phyloP scores from a whole-genome alignment of 805 yeast species.

The Wickerhamomyces hampshirensis region DNA sequence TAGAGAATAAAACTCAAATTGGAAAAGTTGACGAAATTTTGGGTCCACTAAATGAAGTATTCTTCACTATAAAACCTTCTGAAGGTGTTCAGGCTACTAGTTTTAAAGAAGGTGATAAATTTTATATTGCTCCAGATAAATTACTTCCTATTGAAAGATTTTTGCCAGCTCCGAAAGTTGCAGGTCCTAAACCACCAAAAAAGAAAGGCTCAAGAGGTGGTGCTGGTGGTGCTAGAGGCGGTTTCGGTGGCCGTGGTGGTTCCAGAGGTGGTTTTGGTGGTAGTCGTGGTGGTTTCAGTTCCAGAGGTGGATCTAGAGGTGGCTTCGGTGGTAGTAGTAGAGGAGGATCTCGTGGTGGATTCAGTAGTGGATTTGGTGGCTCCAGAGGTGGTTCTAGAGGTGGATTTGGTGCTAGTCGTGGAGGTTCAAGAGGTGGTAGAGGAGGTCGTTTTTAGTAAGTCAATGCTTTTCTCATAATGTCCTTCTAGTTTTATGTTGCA shows the following conservation, averaged over 20 bases:
- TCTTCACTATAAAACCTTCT: constrained; percentile 89
- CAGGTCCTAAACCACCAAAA: constrained; percentile 77
- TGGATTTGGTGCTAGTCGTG: constrained; percentile 21
- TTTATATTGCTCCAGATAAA: constrained; percentile 92
- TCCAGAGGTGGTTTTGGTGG: constrained; percentile 51
- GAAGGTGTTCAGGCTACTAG: constrained; percentile 95
- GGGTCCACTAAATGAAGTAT: constrained; percentile 98
- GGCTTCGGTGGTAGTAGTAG: constrained; percentile 27
- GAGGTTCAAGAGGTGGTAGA: constrained; percentile 29
- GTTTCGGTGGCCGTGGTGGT: constrained; percentile 44
- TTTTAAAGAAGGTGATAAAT: constrained; percentile 94
- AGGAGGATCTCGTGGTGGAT: constrained; percentile 31
- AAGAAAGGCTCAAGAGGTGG: constrained; percentile 59
- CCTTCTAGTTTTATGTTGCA: constrained; percentile 1
- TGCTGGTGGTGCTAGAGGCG: constrained; percentile 43
- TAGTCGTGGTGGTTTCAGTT: constrained; percentile 41
- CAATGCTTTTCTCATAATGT: not conserved
- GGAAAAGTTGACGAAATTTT: constrained; percentile 98
- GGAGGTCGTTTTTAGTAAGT: constrained; percentile 20
- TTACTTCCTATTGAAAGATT: constrained; percentile 93
- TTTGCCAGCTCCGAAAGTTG: constrained; percentile 90
- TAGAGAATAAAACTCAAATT: constrained; percentile 92
- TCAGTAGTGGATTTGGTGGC: constrained; percentile 39
- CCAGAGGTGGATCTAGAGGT: constrained; percentile 34
- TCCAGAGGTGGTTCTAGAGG: constrained; percentile 15